A percentile compares a stretch with the other conserved stretches of the same genome.
phyloP scores from a whole-genome alignment of 306 rosid species.

The Vicia faba region DNA sequence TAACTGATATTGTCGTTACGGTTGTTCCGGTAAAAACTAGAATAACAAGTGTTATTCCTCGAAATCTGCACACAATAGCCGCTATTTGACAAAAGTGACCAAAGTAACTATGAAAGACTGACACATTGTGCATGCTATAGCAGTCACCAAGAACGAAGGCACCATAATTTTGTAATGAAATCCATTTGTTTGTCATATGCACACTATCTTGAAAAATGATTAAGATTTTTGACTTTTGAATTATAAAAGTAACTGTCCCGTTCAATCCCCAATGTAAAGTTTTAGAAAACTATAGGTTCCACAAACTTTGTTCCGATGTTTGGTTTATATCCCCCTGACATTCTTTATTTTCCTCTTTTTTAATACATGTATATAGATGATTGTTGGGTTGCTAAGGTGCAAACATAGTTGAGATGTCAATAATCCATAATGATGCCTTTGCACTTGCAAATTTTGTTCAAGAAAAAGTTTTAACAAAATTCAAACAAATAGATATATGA shows the following conservation, averaged over 20 bases:
- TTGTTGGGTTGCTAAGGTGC: too few relatives aligned
- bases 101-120: background rate
- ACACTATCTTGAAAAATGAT: background rate
- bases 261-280: background rate
- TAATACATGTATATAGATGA: too few relatives aligned
- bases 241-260: background rate
- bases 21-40: background rate
- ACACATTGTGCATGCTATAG: background rate
- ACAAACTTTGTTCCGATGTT: too few relatives aligned
- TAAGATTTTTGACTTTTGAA: background rate
- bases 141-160: background rate
- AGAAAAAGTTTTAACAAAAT: too few relatives aligned
- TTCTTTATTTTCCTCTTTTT: too few relatives aligned
- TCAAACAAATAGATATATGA: too few relatives aligned
- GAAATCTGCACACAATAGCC: background rate
- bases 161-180: background rate
- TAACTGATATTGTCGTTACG: too few relatives aligned
- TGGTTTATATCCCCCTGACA: too few relatives aligned
- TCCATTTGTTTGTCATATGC: background rate
- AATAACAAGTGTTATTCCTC: background rate
- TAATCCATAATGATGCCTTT: too few relatives aligned
- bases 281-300: background rate
- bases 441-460: too few relatives aligned
- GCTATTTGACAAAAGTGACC: background rate
- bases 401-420: too few relatives aligned